Base-by-base conservation (phyloP, 2,329 filamentous ascomycete genomes). In the Hypoxylon sp. region DNA sequence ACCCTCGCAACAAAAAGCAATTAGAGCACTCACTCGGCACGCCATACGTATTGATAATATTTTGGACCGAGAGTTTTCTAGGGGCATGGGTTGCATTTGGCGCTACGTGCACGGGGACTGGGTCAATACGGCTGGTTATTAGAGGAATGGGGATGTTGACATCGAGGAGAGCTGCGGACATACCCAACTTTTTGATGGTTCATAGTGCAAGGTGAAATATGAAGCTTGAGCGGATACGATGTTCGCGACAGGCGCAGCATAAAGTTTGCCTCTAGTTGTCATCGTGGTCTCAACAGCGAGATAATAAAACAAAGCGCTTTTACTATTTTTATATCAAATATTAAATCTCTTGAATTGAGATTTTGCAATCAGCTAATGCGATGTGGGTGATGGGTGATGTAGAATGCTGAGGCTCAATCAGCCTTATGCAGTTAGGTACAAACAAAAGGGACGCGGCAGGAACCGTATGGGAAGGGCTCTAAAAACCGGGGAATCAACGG, bases 401-500 rank as follows among this genome's bases (percentile, higher is more conserved):
- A 42, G 6, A 22, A 40, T 58, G 14, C 61, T 70, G 69, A 70
- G 69, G 67, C 67, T 70, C 50, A 68, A 63, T 58, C 42, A 61
- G 53, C 66, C 57, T 55, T 44, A 44, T 44, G 40, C 40, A 42
- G n/a, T 20, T 42, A 63, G 33, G 33, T 53, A 54, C 53, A 49
- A 40, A 53, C 20, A 60, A 35, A 44, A 53, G 13, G 20, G 25
- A n/a, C 13, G 20, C 27, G 35, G 33, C 14, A 27, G 17, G 27
- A 46, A 31, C 50, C 54, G n/a, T 14, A 27, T 40, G 48, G 42
- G 51, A 40, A 17, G 49, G 42, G 56, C 51, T 53, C 57, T 53
- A 49, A 66, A 66, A 71, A 64, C 35, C 20, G 69, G 69, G 63
- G 63, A 69, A 64, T 56, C 48, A 61, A 46, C 17, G 25, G 25